Evolutionary conservation across 192 early-diverging fungal genomes (phyloP).

Genomic region (Gonapodya sp.): DNA sequence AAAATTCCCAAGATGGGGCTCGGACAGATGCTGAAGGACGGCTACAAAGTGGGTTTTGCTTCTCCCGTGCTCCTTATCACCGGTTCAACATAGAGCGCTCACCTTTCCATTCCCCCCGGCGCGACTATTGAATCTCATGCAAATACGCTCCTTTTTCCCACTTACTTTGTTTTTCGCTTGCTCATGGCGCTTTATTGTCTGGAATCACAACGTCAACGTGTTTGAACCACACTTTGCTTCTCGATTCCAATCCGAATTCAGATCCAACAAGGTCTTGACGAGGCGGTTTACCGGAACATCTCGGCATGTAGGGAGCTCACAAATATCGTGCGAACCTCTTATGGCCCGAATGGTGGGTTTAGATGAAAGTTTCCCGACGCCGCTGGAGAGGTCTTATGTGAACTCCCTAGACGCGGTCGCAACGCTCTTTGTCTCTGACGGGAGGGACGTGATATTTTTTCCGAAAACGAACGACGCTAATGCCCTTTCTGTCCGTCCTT

Average conservation of each 20-base stretch:
- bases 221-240: slow-evolving; percentile 4
- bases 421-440: no score
- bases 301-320: slow-evolving; percentile 87
- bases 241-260: slow-evolving; percentile 19
- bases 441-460: no score
- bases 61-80: neutral
- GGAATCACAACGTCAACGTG: neutral
- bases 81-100: neutral
- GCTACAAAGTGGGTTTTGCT: slow-evolving; percentile 62
- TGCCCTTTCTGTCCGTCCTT: no score
- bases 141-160: no score
- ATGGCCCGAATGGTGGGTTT: slow-evolving; percentile 88
- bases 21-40: slow-evolving; percentile 75
- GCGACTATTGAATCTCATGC: no score
- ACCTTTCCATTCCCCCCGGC: slow-evolving; percentile 3
- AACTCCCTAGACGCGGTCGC: no score
- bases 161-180: neutral
- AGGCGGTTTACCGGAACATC: slow-evolving; percentile 92
- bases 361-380: no score
- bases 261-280: slow-evolving; percentile 91
- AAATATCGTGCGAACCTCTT: slow-evolving; percentile 86
- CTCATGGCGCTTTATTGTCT: neutral
- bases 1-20: slow-evolving; percentile 77
- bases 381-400: no score
- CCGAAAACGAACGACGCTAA: no score